These are phyloP conservation scores for Diaporthe caulivora DNA, from an alignment of 2,329 filamentous ascomycete species.

Conservation along the genomic window DNA sequence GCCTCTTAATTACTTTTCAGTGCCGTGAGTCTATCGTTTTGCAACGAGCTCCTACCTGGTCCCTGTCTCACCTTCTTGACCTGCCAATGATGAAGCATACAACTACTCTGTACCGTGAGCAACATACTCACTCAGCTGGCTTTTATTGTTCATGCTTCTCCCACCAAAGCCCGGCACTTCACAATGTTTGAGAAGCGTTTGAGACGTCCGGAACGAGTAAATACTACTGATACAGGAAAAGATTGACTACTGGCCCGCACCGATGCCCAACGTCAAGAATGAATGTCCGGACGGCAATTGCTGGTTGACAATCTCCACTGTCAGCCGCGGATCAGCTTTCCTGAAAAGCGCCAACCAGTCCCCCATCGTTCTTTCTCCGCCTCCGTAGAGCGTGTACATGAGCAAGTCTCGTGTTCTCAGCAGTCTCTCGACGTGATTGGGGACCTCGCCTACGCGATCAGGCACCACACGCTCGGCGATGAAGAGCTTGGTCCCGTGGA, in stretches of 20 bases:
- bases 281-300: background rate
- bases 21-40: no score
- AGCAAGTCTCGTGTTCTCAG: conserved; percentile 21
- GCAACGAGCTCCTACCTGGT: no score
- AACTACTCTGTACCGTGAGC: no score
- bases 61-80: no score
- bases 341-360: conserved; percentile 36
- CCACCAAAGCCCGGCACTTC: no score
- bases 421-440: conserved; percentile 36
- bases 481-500: conserved; percentile 35
- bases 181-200: background rate
- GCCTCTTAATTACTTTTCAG: no score
- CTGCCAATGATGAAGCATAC: no score
- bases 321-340: conserved; percentile 34
- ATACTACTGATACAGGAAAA: background rate
- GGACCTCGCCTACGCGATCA: conserved; percentile 34
- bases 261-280: background rate
- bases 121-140: no score
- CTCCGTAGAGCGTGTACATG: conserved; percentile 39
- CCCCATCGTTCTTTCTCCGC: conserved; percentile 36
- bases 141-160: no score
- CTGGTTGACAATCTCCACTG: background rate
- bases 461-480: conserved; percentile 39
- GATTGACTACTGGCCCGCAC: background rate
- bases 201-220: no score